Percentiles rank a stretch among this genome's conserved stretches.
phyloP scores from a whole-genome alignment of 805 yeast genomes.

The Suhomyces sp. region DNA sequence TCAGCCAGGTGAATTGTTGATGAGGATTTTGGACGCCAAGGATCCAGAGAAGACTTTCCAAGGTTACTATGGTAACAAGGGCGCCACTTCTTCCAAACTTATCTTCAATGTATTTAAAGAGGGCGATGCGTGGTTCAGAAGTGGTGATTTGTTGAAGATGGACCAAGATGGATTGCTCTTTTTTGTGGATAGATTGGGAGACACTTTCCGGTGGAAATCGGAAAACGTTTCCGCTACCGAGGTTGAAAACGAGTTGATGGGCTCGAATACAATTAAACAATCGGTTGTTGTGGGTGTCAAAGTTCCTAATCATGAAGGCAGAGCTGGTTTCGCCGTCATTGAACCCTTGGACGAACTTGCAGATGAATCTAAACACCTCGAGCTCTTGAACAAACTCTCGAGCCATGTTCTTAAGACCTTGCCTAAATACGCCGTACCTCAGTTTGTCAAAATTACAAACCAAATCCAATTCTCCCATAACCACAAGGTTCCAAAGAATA shows the following conservation, averaged over 20 bases:
- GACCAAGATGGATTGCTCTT: slow-evolving; percentile 70
- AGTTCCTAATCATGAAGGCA: slow-evolving; percentile 86
- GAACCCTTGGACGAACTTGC: slow-evolving; percentile 44
- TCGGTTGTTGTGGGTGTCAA: slow-evolving; percentile 85
- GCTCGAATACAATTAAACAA: slow-evolving; percentile 49
- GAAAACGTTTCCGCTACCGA: slow-evolving; percentile 94
- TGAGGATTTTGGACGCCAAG: slow-evolving; percentile 63
- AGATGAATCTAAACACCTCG: slow-evolving; percentile 32
- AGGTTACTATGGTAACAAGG: slow-evolving; percentile 80
- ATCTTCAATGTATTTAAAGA: slow-evolving; percentile 68
- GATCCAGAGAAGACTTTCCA: slow-evolving; percentile 77
- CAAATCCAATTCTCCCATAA: slow-evolving; percentile 68
- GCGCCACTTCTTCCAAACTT: slow-evolving; percentile 77
- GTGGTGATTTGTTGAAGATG: slow-evolving; percentile 75
- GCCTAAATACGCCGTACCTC: slow-evolving; percentile 85
- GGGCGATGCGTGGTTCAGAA: slow-evolving; percentile 90
- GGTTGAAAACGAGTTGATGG: slow-evolving; percentile 74
- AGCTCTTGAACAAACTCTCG: slow-evolving; percentile 28
- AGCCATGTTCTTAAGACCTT: slow-evolving; percentile 39
- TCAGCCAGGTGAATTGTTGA: slow-evolving; percentile 86
- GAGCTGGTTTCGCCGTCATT: slow-evolving; percentile 87
- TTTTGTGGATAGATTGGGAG: slow-evolving; percentile 91
- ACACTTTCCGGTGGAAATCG: slow-evolving; percentile 94
- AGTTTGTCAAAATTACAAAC: slow-evolving; percentile 67
- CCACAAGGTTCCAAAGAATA: slow-evolving; percentile 74